These are phyloP conservation scores for Metschnikowia gruessii DNA, from an alignment of 805 yeast genomes.

Conservation along the genomic window DNA sequence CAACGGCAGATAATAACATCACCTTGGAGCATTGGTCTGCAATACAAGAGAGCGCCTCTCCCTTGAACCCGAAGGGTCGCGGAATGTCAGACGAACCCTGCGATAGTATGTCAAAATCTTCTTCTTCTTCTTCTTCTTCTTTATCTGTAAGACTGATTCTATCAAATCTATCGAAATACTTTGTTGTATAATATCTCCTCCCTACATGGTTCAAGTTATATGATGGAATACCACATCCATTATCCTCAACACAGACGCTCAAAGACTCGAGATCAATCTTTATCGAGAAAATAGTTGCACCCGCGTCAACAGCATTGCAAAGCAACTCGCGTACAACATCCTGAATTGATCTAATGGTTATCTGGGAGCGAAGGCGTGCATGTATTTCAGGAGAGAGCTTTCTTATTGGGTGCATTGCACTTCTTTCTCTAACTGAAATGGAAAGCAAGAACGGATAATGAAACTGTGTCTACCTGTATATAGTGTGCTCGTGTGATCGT, in stretches of 20 bases:
- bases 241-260: slow-evolving; percentile 50
- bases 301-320: slow-evolving; percentile 56
- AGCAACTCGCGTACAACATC: slow-evolving; percentile 50
- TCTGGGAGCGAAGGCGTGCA: slow-evolving; percentile 30
- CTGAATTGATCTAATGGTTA: slow-evolving; percentile 31
- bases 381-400: background rate
- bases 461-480: background rate
- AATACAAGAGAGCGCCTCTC: background rate
- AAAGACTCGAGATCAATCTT: slow-evolving; percentile 31
- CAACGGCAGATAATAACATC: background rate
- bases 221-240: slow-evolving; percentile 66
- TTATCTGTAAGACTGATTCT: background rate
- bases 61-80: background rate
- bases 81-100: background rate
- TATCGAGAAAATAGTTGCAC: slow-evolving; percentile 40
- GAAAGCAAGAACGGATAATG: background rate
- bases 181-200: slow-evolving; percentile 30
- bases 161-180: background rate
- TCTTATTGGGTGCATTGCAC: background rate
- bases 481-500: background rate
- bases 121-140: background rate
- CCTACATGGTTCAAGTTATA: slow-evolving; percentile 50
- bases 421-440: background rate
- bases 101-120: background rate
- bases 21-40: slow-evolving; percentile 3